Base-by-base conservation (phyloP, 805 yeast species). In the Sugiyamaella americana region DNA sequence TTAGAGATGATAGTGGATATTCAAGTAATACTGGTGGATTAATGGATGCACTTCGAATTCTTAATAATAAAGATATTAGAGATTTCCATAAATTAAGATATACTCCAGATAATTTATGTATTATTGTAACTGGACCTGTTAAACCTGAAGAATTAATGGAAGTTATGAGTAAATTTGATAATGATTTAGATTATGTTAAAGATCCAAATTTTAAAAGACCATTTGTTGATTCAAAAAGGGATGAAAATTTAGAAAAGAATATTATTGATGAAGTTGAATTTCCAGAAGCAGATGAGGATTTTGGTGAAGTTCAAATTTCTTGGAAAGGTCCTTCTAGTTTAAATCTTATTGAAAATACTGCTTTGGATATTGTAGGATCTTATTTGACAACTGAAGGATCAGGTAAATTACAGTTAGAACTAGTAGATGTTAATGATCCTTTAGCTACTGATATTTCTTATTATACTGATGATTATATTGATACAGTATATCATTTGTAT, bases 1-100 rank as follows among this genome's bases (percentile, higher is more conserved):
- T 58, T 48, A 67, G 79, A 51, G 61, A 70, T 10, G 70, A 72
- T 0, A 83, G 91, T 19, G 98, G 96, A 2, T 93, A 91, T 62
- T 78, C 88, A 8, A 80, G 93, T 5, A 97, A 93, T 61, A 91
- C 98, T 5, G 98, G 98, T 44, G 98, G 98, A 0, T 66, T 87
- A 41, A 78, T 87, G 64, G 72, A 75, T 23, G 87, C 87, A 49
- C 73, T 93, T 54, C 77, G 97, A 51, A 72, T 71, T 2, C 71
- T 93, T 56, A 75, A 84, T 1, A 82, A 80, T 54, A 84, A 81
- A 1, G 80, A 82, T 39, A 91, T 93, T 54, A 75, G 82, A 54
- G 66, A 79, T 19, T 93, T 87, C 59, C 98, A 93, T 63, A 66
- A 71, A 23, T 63, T 69, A 13, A 67, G 77, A 58, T 93, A 93